Conservation (phyloP, 768 basidiomycete genomes). For the Lentinus tigrinus region DNA sequence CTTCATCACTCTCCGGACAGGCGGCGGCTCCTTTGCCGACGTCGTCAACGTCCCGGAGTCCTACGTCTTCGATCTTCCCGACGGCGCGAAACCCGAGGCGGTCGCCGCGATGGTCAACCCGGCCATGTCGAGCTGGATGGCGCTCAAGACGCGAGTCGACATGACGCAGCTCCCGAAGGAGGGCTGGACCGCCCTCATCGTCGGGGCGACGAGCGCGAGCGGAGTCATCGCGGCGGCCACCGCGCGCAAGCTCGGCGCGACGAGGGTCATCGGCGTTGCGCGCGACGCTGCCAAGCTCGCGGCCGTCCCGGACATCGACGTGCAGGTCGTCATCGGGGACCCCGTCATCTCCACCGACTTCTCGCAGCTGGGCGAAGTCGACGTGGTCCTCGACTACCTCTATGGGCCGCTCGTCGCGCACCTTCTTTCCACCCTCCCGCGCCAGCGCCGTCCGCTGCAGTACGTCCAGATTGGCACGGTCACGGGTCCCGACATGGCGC, state of each 20-base stretch:
- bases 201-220: neutral
- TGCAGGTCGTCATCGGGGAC: neutral
- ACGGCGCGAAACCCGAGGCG: neutral
- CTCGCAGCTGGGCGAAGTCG: neutral
- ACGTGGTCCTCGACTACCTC: neutral
- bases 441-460: neutral
- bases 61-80: no score
- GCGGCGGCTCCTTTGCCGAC: no score
- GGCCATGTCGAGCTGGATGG: neutral
- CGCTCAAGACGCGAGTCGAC: neutral
- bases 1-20: no score
- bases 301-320: neutral
- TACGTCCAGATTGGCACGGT: neutral
- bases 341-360: neutral
- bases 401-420: neutral
- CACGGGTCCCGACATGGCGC: neutral
- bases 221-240: neutral
- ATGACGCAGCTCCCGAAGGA: neutral
- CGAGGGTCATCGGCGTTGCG: neutral
- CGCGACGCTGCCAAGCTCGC: neutral
- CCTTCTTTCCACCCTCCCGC: neutral
- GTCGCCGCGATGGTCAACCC: neutral
- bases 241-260: neutral
- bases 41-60: no score
- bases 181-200: neutral